Evolutionary conservation across 306 rosid genomes (phyloP), one percentile per base, ranked within the genome.

Genomic region (Cicer bijugum): DNA sequence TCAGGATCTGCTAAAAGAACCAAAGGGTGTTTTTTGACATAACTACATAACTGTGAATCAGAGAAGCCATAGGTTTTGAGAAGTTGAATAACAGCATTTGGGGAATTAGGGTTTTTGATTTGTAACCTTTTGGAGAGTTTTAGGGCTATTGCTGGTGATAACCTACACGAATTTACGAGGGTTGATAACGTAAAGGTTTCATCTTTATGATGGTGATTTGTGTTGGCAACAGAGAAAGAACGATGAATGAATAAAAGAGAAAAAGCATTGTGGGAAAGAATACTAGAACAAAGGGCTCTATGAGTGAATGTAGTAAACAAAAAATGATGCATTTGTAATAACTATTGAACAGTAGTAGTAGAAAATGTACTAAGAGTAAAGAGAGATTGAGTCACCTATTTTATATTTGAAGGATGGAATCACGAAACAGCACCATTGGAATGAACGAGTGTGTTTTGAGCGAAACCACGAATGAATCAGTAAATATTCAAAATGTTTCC

Each of bases 81-180:
- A 46, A 79, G 47, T n/a, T 65, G 40, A 66, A 79, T 39, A 1
- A 51, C 10, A 51, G 23, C 23, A 15, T 15, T 14, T 7, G 23
- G 57, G 20, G 9, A 9, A 15, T 51, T 7, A 6, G 23, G 57
- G 10, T 51, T 51, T 51, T 4, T 16, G 0, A 2, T 20, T 51
- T 50, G 1, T 17, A 50, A 50, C 20, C 17, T 50, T 50, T 50
- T 6, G 19, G 19, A 50, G 56, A 50, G 56, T 50, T 70, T 23
- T 1, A 55, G 12, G 19, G 86, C 85, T 15, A 35, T 38, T 52
- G 80, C 40, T 4, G 78, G 62, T 12, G 85, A 78, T 16, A 82
- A 60, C 60, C 81, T 82, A 53, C 71, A 67, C 16, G 78, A 75
- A 17, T 82, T 75, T 4, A 62, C 69, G 64, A 73, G 39, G 6